Conservation (phyloP, 345 rosid species). For the Mangifera indica region DNA sequence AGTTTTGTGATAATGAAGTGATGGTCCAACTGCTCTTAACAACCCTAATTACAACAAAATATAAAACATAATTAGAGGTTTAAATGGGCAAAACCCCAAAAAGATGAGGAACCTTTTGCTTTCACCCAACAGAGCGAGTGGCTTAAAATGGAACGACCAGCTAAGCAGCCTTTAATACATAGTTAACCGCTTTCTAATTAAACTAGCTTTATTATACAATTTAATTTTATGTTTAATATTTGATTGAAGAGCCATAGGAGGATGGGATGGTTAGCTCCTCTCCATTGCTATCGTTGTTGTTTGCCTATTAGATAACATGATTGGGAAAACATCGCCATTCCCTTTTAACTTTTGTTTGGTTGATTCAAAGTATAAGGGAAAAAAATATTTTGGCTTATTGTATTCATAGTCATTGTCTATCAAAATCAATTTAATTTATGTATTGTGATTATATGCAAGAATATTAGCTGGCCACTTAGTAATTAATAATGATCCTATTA, state of each 20-base stretch:
- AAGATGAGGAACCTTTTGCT: constrained; percentile 36
- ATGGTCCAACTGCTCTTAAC: constrained; percentile 45
- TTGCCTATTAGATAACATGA: not conserved
- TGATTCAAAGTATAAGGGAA: not conserved
- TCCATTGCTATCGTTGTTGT: not conserved
- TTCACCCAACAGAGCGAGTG: constrained; percentile 39
- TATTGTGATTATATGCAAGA: too few relatives aligned
- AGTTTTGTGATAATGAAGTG: constrained; percentile 32
- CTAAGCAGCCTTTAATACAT: constrained; percentile 24
- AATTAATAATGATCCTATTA: too few relatives aligned
- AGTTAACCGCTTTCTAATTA: constrained; percentile 11
- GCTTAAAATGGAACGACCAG: constrained; percentile 49
- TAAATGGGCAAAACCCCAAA: constrained; percentile 32
- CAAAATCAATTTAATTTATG: too few relatives aligned
- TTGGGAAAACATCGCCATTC: not conserved
- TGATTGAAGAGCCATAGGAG: not conserved
- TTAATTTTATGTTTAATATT: too few relatives aligned
- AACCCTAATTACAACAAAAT: constrained; percentile 13
- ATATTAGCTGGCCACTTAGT: too few relatives aligned
- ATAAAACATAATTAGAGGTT: constrained; percentile 1
- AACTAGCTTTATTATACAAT: not conserved
- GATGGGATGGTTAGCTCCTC: not conserved
- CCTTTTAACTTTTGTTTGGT: not conserved
- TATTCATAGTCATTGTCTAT: not conserved
- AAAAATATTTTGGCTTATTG: too few relatives aligned